Evolutionary conservation across 139 green algal genomes (phyloP).

Genomic region (Chlorella sp.): DNA sequence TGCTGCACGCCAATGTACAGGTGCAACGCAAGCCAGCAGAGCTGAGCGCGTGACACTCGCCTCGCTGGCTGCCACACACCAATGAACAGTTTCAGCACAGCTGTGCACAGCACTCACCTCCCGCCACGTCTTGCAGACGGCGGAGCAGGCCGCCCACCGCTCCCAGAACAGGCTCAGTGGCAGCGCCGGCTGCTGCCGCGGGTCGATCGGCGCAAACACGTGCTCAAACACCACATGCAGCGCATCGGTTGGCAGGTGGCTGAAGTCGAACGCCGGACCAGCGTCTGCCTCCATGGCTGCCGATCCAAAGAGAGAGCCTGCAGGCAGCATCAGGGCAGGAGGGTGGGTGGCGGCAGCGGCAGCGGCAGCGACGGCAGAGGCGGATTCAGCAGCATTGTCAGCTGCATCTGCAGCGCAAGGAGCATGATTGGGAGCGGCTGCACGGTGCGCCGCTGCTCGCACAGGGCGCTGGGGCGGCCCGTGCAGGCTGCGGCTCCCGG

Average conservation of each 20-base stretch:
- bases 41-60: too few relatives aligned
- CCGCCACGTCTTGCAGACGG: not conserved
- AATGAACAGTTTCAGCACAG: not conserved
- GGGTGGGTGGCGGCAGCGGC: not conserved
- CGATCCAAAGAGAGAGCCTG: too few relatives aligned
- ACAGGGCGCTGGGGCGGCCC: too few relatives aligned
- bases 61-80: too few relatives aligned
- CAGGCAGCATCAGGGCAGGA: too few relatives aligned
- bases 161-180: constrained; percentile 1
- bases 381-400: too few relatives aligned
- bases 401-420: too few relatives aligned
- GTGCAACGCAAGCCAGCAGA: too few relatives aligned
- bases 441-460: too few relatives aligned
- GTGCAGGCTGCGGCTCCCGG: too few relatives aligned
- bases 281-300: not conserved
- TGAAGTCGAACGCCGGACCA: not conserved
- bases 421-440: too few relatives aligned
- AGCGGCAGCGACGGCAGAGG: not conserved
- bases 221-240: constrained; percentile 13
- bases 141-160: not conserved
- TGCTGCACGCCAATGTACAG: too few relatives aligned
- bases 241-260: constrained; percentile 14
- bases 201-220: not conserved
- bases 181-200: not conserved
- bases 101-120: not conserved